phyloP scores from a whole-genome alignment of 1,284 basidiomycete genomes.

The Coniferiporia sulphurascens region DNA sequence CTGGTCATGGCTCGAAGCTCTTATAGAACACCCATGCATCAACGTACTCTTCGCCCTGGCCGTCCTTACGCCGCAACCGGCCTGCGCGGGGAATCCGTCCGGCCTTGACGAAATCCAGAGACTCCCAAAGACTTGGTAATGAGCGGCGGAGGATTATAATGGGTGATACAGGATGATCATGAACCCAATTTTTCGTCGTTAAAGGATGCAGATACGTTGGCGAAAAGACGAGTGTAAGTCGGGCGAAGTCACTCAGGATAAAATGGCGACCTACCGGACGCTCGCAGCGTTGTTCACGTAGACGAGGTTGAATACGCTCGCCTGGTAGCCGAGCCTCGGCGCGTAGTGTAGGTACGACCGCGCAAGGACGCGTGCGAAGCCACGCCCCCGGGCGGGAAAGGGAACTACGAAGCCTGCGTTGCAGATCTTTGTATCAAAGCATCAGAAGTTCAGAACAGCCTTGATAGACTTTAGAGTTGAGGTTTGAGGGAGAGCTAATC shows the following conservation, averaged over 20 bases:
- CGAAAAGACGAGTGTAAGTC: background rate
- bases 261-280: conserved; percentile 39
- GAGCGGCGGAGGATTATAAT: background rate
- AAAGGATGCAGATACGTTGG: background rate
- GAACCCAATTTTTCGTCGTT: background rate
- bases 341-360: conserved; percentile 81
- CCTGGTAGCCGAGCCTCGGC: conserved; percentile 76
- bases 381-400: conserved; percentile 56
- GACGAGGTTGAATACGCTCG: conserved; percentile 91
- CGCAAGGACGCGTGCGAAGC: conserved; percentile 73
- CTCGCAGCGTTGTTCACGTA: conserved; percentile 79
- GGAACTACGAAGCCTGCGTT: conserved; percentile 90
- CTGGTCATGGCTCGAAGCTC: conserved; percentile 44
- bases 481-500: conserved; percentile 27
- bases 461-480: background rate
- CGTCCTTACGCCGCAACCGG: conserved; percentile 60
- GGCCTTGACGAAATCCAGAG: conserved; percentile 75
- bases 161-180: background rate
- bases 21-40: conserved; percentile 88
- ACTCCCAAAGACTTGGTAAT: conserved; percentile 70
- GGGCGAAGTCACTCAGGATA: conserved; percentile 20
- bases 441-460: background rate
- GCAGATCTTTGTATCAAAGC: conserved; percentile 53
- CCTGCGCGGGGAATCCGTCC: conserved; percentile 87
- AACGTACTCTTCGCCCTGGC: conserved; percentile 76